Evolutionary conservation across 371 early-diverging fungal species (phyloP).

Genomic region (Polyrhizophydium stewartii): DNA sequence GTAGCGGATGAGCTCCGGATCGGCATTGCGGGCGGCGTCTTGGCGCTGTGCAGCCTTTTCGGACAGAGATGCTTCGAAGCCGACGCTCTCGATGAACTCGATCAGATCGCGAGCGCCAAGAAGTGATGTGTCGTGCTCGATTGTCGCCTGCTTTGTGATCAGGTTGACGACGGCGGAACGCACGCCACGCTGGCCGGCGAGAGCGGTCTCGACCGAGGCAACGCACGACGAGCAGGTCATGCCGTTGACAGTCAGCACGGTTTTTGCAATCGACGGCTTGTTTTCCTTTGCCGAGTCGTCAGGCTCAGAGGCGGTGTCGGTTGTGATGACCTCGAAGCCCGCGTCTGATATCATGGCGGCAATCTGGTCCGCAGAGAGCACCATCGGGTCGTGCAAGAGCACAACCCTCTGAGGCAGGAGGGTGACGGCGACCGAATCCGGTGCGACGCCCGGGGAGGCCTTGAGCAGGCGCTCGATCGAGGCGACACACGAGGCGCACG

Average conservation of each 20-base stretch:
- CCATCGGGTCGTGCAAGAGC: constrained; percentile 17
- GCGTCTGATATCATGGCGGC: constrained; percentile 47
- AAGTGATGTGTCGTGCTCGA: constrained; percentile 52
- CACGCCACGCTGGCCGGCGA: constrained; percentile 61
- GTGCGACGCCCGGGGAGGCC: constrained; percentile 13
- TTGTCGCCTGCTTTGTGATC: constrained; percentile 61
- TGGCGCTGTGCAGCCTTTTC: constrained; percentile 69
- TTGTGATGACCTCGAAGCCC: constrained; percentile 50
- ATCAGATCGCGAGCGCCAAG: constrained; percentile 78
- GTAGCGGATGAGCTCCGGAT: constrained; percentile 74
- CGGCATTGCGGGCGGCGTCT: constrained; percentile 39
- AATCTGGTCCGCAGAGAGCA: constrained; percentile 31
- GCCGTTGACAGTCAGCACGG: constrained; percentile 35
- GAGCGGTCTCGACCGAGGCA: constrained; percentile 63
- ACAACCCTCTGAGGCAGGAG: constrained; percentile 30
- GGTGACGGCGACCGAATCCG: constrained; percentile 19
- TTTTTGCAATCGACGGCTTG: constrained; percentile 36
- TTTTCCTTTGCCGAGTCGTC: neutral
- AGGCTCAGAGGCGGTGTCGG: constrained; percentile 1
- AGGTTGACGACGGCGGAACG: constrained; percentile 65
- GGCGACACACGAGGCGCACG: constrained; percentile 57
- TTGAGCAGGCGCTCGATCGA: constrained; percentile 60
- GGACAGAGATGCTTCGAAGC: constrained; percentile 74
- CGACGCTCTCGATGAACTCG: constrained; percentile 64
- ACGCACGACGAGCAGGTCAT: constrained; percentile 70